Percentiles rank a stretch among this genome's conserved stretches.
Evolutionary conservation across 2,329 filamentous ascomycete genomes (phyloP).

Genomic region (Purpureocillium takamizusanense): DNA sequence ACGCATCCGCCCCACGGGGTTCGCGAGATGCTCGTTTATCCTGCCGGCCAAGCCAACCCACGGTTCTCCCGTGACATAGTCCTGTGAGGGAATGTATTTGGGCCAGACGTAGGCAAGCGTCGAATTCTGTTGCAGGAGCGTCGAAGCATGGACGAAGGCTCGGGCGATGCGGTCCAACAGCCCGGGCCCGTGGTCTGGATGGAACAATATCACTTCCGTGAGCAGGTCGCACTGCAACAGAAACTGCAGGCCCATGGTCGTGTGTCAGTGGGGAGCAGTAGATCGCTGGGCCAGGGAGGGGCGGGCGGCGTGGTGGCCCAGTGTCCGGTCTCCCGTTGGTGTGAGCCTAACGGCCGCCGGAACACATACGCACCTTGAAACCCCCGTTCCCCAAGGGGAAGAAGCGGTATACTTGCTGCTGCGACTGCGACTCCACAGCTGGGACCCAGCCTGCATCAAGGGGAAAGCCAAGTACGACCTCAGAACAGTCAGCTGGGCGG

Average conservation of each 20-base stretch:
- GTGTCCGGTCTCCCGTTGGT: no score
- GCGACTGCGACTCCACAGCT: neutral
- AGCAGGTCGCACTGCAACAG: neutral
- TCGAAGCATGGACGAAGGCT: no score
- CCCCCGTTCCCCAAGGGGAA: neutral
- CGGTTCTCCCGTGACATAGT: neutral
- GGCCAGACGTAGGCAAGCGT: neutral
- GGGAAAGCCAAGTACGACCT: neutral
- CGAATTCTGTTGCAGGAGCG: neutral
- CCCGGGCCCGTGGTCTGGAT: no score
- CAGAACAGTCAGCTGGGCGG: neutral
- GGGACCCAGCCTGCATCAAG: neutral
- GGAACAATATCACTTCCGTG: neutral
- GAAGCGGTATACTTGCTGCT: neutral
- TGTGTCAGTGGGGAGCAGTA: no score
- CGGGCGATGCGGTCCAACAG: no score
- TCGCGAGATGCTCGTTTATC: neutral
- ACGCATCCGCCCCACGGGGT: neutral
- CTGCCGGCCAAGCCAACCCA: neutral
- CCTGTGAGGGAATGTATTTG: neutral
- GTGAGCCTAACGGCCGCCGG: no score
- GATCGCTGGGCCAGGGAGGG: no score
- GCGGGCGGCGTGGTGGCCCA: no score
- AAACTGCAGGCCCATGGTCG: neutral
- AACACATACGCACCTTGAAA: neutral